These are phyloP conservation scores for Diaporthe amygdali DNA, from an alignment of 2,329 filamentous ascomycete genomes.

Conservation along the genomic window DNA sequence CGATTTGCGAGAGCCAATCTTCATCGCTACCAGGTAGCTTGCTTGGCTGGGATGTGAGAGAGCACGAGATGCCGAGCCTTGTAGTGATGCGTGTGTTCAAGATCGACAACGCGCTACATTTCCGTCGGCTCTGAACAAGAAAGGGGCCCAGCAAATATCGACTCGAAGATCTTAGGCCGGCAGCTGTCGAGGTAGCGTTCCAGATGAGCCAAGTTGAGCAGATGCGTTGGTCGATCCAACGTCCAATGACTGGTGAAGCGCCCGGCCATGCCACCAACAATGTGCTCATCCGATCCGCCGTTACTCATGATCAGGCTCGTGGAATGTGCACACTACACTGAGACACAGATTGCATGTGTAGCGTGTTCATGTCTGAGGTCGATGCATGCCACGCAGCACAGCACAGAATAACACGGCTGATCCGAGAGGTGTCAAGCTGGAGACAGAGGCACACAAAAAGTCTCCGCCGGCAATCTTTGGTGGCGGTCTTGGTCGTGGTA, in stretches of 20 bases:
- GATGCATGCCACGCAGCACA: slow-evolving; percentile 12
- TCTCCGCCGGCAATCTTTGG: slow-evolving; percentile 2
- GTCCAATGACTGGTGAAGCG: not conserved
- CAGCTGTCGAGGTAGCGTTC: slow-evolving; percentile 4
- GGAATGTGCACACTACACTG: slow-evolving; percentile 20
- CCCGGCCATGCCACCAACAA: not conserved
- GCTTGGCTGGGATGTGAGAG: not conserved
- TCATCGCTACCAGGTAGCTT: slow-evolving; percentile 1
- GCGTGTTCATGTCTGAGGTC: slow-evolving; percentile 21
- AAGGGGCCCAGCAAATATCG: not conserved
- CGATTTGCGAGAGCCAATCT: slow-evolving; percentile 21
- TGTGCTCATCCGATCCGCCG: slow-evolving; percentile 24
- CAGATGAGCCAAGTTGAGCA: not conserved
- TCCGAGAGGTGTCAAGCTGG: slow-evolving; percentile 19
- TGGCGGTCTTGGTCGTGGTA: not conserved
- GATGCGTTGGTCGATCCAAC: not conserved
- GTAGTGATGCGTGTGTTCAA: slow-evolving; percentile 4
- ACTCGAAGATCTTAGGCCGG: not conserved
- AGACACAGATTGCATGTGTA: slow-evolving; percentile 20
- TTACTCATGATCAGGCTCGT: slow-evolving; percentile 24
- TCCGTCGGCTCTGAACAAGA: slow-evolving; percentile 19
- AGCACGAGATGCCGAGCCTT: slow-evolving; percentile 17
- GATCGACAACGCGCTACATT: slow-evolving; percentile 13
- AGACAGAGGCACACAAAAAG: not conserved
- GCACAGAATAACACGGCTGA: slow-evolving; percentile 15